Conservation (phyloP, 2,329 filamentous ascomycete genomes). For the Niveomyces coronatus region DNA sequence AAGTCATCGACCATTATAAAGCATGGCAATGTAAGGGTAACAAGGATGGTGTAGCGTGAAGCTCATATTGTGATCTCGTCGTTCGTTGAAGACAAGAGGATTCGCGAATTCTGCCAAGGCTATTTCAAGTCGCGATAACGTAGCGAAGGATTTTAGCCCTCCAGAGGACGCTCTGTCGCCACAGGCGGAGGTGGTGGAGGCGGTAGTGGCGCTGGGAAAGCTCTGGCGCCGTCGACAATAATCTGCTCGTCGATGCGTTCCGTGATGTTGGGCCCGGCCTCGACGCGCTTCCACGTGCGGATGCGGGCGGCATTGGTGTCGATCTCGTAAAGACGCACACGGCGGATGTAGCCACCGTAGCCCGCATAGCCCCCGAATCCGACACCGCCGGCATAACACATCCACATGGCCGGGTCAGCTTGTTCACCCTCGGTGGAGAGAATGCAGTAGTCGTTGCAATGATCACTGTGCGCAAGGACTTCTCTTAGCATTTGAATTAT, state of each 20-base stretch:
- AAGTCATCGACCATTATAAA: no score
- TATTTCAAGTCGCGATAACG: no score
- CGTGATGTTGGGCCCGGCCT: conserved; percentile 44
- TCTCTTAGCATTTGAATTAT: conserved; percentile 7
- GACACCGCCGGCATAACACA: conserved; percentile 90
- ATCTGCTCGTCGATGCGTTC: conserved; percentile 53
- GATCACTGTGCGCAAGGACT: conserved; percentile 52
- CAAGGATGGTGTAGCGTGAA: no score
- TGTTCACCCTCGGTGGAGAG: conserved; percentile 42
- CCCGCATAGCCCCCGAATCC: conserved; percentile 95
- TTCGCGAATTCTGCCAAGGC: no score
- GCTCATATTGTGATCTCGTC: no score
- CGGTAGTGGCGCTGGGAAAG: conserved; percentile 22
- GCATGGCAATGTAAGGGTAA: no score
- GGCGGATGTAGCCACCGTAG: conserved; percentile 74
- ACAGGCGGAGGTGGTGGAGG: conserved; percentile 11
- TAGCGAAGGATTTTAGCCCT: background rate
- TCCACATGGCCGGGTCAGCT: conserved; percentile 67
- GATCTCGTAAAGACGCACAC: conserved; percentile 82
- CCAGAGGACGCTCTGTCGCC: conserved; percentile 5
- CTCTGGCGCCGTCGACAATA: conserved; percentile 51
- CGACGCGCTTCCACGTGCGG: conserved; percentile 83
- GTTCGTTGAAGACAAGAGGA: no score
- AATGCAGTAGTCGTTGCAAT: conserved; percentile 94
- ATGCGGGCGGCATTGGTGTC: conserved; percentile 87